phyloP scores from a whole-genome alignment of 1,284 basidiomycete genomes.

The Ceratobasidium sp. region DNA sequence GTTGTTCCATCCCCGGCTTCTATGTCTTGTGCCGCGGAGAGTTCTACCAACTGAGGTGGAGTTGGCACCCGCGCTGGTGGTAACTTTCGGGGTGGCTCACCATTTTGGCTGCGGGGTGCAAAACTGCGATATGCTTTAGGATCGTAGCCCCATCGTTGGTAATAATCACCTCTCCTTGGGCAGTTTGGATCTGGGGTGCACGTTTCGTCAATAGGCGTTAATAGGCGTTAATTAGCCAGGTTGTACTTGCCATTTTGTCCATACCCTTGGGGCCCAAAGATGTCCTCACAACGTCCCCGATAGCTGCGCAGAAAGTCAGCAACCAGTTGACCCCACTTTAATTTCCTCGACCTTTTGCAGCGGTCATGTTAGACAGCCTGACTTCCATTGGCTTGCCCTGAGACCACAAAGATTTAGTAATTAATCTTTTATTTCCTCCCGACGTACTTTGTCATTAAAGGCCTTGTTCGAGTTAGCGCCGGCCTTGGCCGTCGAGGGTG shows the following conservation, averaged over 20 bases:
- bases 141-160: conserved; percentile 99
- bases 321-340: conserved; percentile 14
- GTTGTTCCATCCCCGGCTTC: conserved; percentile 99
- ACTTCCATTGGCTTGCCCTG: conserved; percentile 94
- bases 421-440: not conserved
- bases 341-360: conserved; percentile 81
- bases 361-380: conserved; percentile 93
- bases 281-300: conserved; percentile 97
- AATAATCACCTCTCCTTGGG: conserved; percentile 96
- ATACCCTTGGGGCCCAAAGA: conserved; percentile 97
- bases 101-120: conserved; percentile 99
- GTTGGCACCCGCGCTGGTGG: conserved; percentile 44
- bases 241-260: conserved; percentile 91
- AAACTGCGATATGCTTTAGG: conserved; percentile 94
- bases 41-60: conserved; percentile 83
- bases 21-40: conserved; percentile 97
- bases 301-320: conserved; percentile 67
- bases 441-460: conserved; percentile 82
- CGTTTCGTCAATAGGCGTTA: conserved; percentile 2
- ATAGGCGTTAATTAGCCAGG: not conserved
- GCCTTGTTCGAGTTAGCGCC: conserved; percentile 64
- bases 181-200: conserved; percentile 90
- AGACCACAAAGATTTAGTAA: conserved; percentile 52
- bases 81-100: conserved; percentile 57
- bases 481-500: conserved; percentile 32